Base-by-base conservation (phyloP, 371 early-diverging fungal species). In the Mortierella sp. region DNA sequence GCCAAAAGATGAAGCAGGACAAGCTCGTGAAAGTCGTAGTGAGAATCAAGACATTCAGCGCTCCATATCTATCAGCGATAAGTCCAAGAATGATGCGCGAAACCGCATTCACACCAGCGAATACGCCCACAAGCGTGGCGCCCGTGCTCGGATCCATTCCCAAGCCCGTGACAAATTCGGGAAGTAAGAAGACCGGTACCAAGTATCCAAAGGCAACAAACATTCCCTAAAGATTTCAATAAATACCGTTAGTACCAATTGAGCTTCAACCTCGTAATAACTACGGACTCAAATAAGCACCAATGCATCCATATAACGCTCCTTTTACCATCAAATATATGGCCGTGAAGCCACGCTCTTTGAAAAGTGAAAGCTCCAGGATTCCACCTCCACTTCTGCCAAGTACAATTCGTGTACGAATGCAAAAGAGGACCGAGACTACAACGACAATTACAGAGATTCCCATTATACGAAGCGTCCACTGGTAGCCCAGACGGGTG, bases 401-500 rank as follows among this genome's bases (percentile, higher is more conserved):
- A 23, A 60, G 69, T 19, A 81, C 65, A 30, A 81, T 49, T 8
- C 82, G 70, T n/a, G 79, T 63, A 0, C 83, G 81, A 58, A 68
- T 47, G 19, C 69, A 68, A 14, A 32, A 9, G 17, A 83, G 72
- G 53, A 82, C 67, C 1, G 82, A 65, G 53, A 80, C 70, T 17
- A 81, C 73, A 5, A 78, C 52, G 7, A 73, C 67, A 14, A 83
- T 73, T 5, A 86, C 56, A 0, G 71, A 24, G 19, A 84, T 64
- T 0, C 81, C 81, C 34, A 80, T 79, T 11, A 82, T 72, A 24
- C 91, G 81, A 17, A 89, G 75, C 0, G 89, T 70, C 82, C 88
- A 88, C 9, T 81, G 79, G 28, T 83, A 80, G 0, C 90, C 90
- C 23, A 86, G 49, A 1, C 57, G 60, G 2, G 54, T 48, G 31